These are phyloP conservation scores for Geoglossum cookeanum DNA, from an alignment of 2,329 filamentous ascomycete species.

Conservation along the genomic window DNA sequence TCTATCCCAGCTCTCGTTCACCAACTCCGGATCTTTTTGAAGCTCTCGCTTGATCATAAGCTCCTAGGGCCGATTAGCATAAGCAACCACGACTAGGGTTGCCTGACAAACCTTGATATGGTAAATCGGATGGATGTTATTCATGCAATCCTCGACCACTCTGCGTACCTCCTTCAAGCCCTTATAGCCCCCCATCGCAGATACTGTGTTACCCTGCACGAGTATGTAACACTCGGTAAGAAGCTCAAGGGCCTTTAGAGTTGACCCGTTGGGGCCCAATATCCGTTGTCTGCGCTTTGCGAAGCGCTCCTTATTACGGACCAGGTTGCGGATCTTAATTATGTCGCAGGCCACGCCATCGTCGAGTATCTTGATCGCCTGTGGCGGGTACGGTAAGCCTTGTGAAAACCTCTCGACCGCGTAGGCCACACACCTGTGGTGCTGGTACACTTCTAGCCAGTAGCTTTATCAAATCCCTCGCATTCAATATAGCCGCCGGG, in stretches of 20 bases:
- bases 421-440: constrained; percentile 35
- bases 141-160: constrained; percentile 89
- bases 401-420: background rate
- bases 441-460: constrained; percentile 81
- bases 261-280: constrained; percentile 76
- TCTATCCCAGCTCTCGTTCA: constrained; percentile 80
- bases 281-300: constrained; percentile 89
- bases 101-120: constrained; percentile 51
- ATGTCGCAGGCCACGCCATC: constrained; percentile 86
- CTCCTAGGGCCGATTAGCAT: constrained; percentile 24
- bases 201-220: constrained; percentile 91
- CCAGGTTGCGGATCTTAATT: constrained; percentile 82
- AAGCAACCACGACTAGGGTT: background rate
- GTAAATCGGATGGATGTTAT: constrained; percentile 76
- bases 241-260: constrained; percentile 82
- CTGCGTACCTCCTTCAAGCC: constrained; percentile 81
- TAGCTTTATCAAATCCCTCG: constrained; percentile 83
- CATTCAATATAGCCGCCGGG: constrained; percentile 81
- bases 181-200: constrained; percentile 80
- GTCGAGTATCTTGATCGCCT: constrained; percentile 78
- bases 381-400: background rate
- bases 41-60: constrained; percentile 88
- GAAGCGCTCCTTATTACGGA: constrained; percentile 87
- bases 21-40: constrained; percentile 71
- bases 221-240: constrained; percentile 84